Percentiles rank a stretch among this genome's conserved stretches.
These are phyloP conservation scores for Phytophthora tentaculata DNA, from an alignment of 352 stramenopile genomes.

Conservation along the genomic window DNA sequence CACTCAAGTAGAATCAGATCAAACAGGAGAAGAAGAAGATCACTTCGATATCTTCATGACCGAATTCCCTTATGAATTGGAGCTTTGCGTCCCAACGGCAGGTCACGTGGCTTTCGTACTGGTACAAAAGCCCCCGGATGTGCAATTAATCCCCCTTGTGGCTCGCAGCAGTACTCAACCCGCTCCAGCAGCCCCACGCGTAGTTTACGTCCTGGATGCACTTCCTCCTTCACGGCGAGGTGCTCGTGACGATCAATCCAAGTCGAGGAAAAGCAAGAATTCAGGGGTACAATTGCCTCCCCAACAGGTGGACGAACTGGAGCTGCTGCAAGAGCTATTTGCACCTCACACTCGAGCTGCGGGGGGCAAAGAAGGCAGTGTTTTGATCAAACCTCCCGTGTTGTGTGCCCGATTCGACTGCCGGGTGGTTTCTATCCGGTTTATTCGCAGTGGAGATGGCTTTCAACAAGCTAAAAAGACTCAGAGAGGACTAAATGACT, in stretches of 20 bases:
- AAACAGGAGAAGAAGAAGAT: conserved; percentile 5
- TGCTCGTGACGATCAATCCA: conserved; percentile 8
- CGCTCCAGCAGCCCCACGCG: conserved; percentile 29
- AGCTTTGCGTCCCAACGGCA: conserved; percentile 58
- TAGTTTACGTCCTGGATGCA: conserved; percentile 82
- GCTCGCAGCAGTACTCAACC: conserved; percentile 18
- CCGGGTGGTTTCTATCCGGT: conserved; percentile 65
- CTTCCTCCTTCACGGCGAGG: conserved; percentile 48
- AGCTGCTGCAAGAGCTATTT: conserved; percentile 80
- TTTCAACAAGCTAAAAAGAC: neutral
- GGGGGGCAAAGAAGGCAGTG: conserved; percentile 62
- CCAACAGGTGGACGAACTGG: conserved; percentile 69
- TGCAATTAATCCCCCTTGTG: conserved; percentile 13
- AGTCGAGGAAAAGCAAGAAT: conserved; percentile 39
- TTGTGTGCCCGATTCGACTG: conserved; percentile 81
- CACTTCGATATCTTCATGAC: conserved; percentile 10
- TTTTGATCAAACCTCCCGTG: conserved; percentile 72
- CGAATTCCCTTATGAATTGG: conserved; percentile 51
- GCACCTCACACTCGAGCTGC: conserved; percentile 36
- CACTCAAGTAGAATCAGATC: conserved; percentile 7
- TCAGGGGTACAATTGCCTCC: conserved; percentile 27
- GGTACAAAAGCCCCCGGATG: conserved; percentile 29
- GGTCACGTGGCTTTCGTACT: conserved; percentile 70
- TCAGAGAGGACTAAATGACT: conserved; percentile 19
- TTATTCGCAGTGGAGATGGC: conserved; percentile 43